Evolutionary conservation across 2,329 filamentous ascomycete genomes (phyloP), one percentile per base, ranked within the genome.

Genomic region (Stachybotrys echinatus): DNA sequence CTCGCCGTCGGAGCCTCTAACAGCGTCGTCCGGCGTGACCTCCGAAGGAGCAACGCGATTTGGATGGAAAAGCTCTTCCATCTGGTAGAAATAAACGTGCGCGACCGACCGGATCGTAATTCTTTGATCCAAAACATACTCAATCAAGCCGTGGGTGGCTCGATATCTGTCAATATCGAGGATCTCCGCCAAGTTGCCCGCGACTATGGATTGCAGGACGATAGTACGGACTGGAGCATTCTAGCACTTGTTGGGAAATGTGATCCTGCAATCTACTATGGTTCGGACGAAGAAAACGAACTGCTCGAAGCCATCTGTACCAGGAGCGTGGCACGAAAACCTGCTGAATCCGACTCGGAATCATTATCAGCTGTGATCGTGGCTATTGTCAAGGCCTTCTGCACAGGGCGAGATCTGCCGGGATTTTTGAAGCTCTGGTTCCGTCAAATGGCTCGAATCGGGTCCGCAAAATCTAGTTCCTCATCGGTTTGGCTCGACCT

Each of bases 401-500:
- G 69, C 7, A 71, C 64, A 5, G 69, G 65, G 12, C 72, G 74
- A 48, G 71, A 73, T 49, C 59, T 79, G 12, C 61, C 73, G 0
- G 64, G 67, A 5, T 80, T 79, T 50, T 52, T 79, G 52, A 69
- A 68, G 45, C 59, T 72, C 2, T 80, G 77, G 77, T 74, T 68
- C 45, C 57, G 65, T 40, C 69, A 74, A 50, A 63, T 77, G 2
- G 65, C 63, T 37, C 59, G 66, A 14, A 59, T 64, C 17, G 66
- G 71, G 49, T 57, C 61, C 42, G 56, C 60, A 37, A 59, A 65
- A 18, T 50, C 55, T 17, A 55, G 57, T 27, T 14, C 31, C 43
- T 56, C 45, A 6, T 68, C 64, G 2, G 65, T 67, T 1, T 73
- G 70, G 70, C 61, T 66, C 20, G 54, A 54, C 3, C 54, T 66